Evolutionary conservation across 2,329 filamentous ascomycete genomes (phyloP), one percentile per base, ranked within the genome.

Genomic region (Cyphellophora europaea): DNA sequence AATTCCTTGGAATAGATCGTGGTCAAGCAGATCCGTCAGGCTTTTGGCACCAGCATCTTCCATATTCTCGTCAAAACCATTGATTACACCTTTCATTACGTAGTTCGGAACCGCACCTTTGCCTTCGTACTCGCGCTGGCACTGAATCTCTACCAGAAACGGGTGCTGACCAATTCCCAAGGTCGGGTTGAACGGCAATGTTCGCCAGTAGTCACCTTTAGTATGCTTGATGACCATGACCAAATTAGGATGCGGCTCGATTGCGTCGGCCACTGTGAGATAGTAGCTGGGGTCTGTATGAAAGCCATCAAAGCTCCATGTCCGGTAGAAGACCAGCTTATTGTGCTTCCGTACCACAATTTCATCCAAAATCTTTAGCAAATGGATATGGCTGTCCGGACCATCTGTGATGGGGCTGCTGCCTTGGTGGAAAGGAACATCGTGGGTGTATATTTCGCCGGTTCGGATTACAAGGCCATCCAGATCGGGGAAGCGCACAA

Each of bases 221-320:
- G 21, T 25, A 25, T 25, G 21, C 21, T 25, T 25, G 21, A 25
- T 25, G 21, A 25, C 21, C 21, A 25, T 25, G 21, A 25, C 21
- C 21, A 25, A n/a, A n/a, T n/a, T 8, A 8, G 8, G 8, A n/a
- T 25, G 8, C 21, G 21, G 21, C 21, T 25, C n/a, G 21, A 25
- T 25, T n/a, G 21, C 21, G n/a, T 25, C 21, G n/a, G 21, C n/a
- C 21, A 25, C 21, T 25, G 8, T 8, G n/a, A 8, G 21, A 25
- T 25, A 25, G n/a, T 25, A 25, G 21, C n/a, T 8, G n/a, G 21
- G 21, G n/a, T 25, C 21, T 25, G 21, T 25, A n/a, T 25, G 21
- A n/a, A 25, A 25, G 21, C 21, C 21, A 25, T 25, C 21, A n/a
- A 25, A 25, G n/a, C 21, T 25, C 21, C 21, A 25, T n/a, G 21